These are phyloP conservation scores for Rhodotorula kratochvilovae DNA, from an alignment of 768 basidiomycete species.

Conservation along the genomic window DNA sequence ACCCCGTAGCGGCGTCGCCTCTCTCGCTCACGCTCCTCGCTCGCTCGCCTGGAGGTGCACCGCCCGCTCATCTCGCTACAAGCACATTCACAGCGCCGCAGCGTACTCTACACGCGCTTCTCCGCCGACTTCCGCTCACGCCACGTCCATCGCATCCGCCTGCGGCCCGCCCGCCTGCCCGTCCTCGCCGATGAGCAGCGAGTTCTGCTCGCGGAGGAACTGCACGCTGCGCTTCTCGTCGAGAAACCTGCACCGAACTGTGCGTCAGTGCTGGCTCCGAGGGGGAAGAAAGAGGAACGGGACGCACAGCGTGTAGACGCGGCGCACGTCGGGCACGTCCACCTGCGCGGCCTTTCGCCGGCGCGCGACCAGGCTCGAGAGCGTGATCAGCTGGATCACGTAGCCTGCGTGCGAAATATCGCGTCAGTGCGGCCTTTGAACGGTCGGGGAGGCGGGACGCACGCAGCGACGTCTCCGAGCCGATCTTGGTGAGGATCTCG, in stretches of 20 bases:
- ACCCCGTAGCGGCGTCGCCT: no score
- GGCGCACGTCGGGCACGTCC: constrained; percentile 74
- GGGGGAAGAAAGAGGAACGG: not conserved
- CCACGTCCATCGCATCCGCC: constrained; percentile 16
- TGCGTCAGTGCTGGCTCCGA: not conserved
- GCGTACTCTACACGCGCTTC: not conserved
- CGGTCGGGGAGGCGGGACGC: not conserved
- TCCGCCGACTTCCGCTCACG: not conserved
- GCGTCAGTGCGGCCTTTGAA: not conserved
- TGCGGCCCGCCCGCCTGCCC: constrained; percentile 5
- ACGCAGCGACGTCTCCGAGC: constrained; percentile 74
- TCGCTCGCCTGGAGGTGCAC: no score
- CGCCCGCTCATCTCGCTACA: no score
- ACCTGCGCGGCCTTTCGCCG: constrained; percentile 77
- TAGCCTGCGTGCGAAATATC: constrained; percentile 53
- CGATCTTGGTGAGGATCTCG: constrained; percentile 81
- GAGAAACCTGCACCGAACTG: constrained; percentile 62
- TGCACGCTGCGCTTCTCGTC: constrained; percentile 88
- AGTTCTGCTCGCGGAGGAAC: constrained; percentile 67
- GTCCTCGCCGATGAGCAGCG: constrained; percentile 36
- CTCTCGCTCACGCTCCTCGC: no score
- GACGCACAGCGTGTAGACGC: constrained; percentile 59
- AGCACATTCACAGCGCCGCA: not conserved
- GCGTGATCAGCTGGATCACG: constrained; percentile 89
- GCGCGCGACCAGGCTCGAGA: constrained; percentile 75